Evolutionary conservation across 2,329 filamentous ascomycete species (phyloP).

Genomic region (Chaetomiaceae sp.): DNA sequence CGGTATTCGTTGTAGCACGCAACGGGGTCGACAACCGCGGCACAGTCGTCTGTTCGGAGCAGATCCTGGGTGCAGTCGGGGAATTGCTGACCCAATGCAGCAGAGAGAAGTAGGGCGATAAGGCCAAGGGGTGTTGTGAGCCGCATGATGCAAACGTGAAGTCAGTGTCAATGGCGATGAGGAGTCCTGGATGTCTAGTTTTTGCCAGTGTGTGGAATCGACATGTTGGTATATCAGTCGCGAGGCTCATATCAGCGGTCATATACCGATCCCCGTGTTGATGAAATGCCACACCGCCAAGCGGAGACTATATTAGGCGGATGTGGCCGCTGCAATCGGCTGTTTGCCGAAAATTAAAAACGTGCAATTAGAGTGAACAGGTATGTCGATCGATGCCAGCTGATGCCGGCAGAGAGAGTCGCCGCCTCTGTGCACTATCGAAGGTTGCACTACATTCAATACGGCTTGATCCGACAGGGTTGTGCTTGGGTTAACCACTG

Average conservation of each 20-base stretch:
- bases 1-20: slow-evolving; percentile 37
- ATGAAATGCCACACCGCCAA: slow-evolving; percentile 4
- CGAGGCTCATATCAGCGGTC: not conserved
- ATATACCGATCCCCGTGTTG: slow-evolving; percentile 8
- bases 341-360: slow-evolving; percentile 9
- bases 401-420: slow-evolving; percentile 7
- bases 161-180: too few species aligned
- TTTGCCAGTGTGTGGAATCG: too few species aligned
- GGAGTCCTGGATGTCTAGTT: too few species aligned
- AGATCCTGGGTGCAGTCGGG: slow-evolving; percentile 32
- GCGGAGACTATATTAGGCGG: slow-evolving; percentile 2
- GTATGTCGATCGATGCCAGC: not conserved
- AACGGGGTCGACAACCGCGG: slow-evolving; percentile 34
- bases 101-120: slow-evolving; percentile 21
- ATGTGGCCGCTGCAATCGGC: slow-evolving; percentile 7
- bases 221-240: slow-evolving; percentile 8
- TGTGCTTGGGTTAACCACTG: too few species aligned
- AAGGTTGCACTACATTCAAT: too few species aligned
- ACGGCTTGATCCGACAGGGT: too few species aligned
- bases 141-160: slow-evolving; percentile 1
- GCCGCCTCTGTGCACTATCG: too few species aligned
- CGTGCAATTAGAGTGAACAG: slow-evolving; percentile 4
- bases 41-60: slow-evolving; percentile 32
- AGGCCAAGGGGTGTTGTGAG: slow-evolving; percentile 16
- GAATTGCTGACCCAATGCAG: slow-evolving; percentile 23